phyloP scores from a whole-genome alignment of 371 early-diverging fungal genomes.

The Mucor irregularis region DNA sequence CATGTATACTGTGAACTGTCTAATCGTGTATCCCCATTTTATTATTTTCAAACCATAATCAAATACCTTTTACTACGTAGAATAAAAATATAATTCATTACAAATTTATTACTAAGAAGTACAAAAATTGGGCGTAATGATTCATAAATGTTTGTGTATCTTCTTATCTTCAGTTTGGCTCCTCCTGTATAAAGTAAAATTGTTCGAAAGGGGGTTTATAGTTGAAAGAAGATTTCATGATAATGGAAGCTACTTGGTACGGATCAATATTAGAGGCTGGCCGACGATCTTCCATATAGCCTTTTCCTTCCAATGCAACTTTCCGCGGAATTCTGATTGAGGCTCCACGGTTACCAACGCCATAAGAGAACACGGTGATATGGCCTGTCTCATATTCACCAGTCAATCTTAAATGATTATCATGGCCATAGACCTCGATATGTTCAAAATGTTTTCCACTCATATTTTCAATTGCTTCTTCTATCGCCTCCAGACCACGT shows the following conservation, averaged over 20 bases:
- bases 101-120: too few species aligned
- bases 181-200: too few species aligned
- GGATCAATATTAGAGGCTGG: conserved; percentile 61
- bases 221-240: conserved; percentile 43
- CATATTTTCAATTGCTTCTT: conserved; percentile 51
- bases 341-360: conserved; percentile 53
- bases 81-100: neutral
- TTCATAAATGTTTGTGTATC: too few species aligned
- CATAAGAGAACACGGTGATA: conserved; percentile 47
- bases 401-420: conserved; percentile 51
- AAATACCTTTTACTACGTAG: too few species aligned
- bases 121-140: too few species aligned
- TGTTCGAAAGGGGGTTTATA: conserved; percentile 2
- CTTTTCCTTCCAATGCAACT: conserved; percentile 45
- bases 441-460: conserved; percentile 43
- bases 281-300: conserved; percentile 52
- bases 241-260: conserved; percentile 47
- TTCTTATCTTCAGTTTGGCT: too few species aligned
- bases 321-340: conserved; percentile 55
- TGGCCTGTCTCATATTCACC: conserved; percentile 56
- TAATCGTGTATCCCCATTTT: too few species aligned
- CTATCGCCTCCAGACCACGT: conserved; percentile 48
- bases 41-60: too few species aligned
- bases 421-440: conserved; percentile 54
- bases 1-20: too few species aligned